Evolutionary conservation across 441 rosid genomes (phyloP).

Genomic region (Isatis lusitanica): DNA sequence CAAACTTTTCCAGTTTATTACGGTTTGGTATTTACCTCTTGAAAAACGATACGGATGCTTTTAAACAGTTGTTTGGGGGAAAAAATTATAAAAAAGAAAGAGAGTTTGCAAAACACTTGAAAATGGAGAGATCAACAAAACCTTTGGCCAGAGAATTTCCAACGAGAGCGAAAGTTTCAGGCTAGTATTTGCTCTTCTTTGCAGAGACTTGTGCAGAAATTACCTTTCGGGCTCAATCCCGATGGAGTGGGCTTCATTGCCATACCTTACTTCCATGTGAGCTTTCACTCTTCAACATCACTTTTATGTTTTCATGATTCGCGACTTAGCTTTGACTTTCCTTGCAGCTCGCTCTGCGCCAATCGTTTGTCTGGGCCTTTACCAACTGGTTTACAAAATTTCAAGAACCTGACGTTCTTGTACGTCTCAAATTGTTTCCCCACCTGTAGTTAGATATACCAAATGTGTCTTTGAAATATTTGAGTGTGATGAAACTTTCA

Average conservation of each 20-base stretch:
- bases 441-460: background rate
- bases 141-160: background rate
- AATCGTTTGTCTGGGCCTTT: slow-evolving; percentile 20
- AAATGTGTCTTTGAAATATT: background rate
- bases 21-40: too few species aligned
- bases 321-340: background rate
- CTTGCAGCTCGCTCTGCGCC: slow-evolving; percentile 1
- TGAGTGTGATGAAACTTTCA: background rate
- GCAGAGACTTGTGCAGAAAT: slow-evolving; percentile 14
- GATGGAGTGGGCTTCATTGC: slow-evolving; percentile 25
- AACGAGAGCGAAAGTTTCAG: background rate
- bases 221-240: slow-evolving; percentile 29
- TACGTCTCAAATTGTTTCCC: background rate
- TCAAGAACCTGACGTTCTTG: slow-evolving; percentile 11
- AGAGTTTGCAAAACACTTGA: too few species aligned
- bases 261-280: background rate
- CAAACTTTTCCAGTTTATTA: too few species aligned
- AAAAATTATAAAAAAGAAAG: too few species aligned
- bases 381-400: slow-evolving; percentile 24
- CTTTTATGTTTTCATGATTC: background rate
- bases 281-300: background rate
- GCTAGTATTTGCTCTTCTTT: background rate
- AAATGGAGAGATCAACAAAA: background rate
- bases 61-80: too few species aligned
- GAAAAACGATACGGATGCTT: too few species aligned